Evolutionary conservation across 108 stramenopile species (phyloP), one percentile per base, ranked within the genome.

Genomic region (Cyclotella kingstonii): DNA sequence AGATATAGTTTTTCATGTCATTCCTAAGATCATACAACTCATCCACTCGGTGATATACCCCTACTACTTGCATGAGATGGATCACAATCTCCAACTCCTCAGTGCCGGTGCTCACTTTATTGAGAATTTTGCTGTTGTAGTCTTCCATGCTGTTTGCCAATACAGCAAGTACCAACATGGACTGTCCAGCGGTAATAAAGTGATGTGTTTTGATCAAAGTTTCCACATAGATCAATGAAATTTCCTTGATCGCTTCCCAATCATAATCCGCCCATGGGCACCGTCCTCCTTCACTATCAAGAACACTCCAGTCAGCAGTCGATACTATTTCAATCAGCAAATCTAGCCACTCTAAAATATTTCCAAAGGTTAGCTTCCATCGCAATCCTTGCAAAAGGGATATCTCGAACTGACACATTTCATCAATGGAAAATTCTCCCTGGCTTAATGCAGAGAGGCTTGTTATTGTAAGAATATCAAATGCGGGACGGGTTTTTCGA

Each of bases 401-500:
- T 48, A 31, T 27, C 43, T 89, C 87, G 84, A 85, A 84, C 18
- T 35, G 28, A 12, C 46, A 57, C 44, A 89, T 80, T 56, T 89
- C 83, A 9, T 65, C 49, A 5, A 63, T 39, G 17, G 54, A 56
- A 60, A 89, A 89, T 49, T 83, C 80, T 31, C 84, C 87, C 7
- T 83, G 65, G 51, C 80, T 78, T 2, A 89, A 52, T 8, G 39
- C 12, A 8, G 14, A 25, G 1, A 56, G 40, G 55, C 22, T 39
- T 26, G 19, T 0, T 4, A 56, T 40, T 8, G 55, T 40, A 26
- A 56, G 39, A 39, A 56, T 36, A 10, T 56, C 6, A 4, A 56
- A 18, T 8, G 34, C 39, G 26, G 55, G 55, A 41, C 55, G 55
- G n/a, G n/a, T n/a, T n/a, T n/a, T n/a, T n/a, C n/a, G n/a, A n/a